These are phyloP conservation scores for Epipyxis sp. DNA, from an alignment of 108 stramenopile genomes.

Conservation along the genomic window DNA sequence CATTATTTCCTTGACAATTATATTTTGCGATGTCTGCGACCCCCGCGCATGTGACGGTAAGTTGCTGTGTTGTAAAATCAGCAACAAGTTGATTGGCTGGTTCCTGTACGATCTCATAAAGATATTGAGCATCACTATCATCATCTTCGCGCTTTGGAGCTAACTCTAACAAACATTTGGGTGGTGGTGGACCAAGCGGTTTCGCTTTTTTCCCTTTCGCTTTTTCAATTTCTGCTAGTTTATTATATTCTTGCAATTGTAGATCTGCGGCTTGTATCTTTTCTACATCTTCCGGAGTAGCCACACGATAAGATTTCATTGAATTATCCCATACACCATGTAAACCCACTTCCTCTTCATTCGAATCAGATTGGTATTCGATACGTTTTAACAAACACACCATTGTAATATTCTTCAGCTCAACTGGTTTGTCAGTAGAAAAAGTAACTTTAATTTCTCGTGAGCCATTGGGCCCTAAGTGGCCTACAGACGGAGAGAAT, in stretches of 20 bases:
- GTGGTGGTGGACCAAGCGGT: constrained; percentile 41
- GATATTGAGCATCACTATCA: constrained; percentile 41
- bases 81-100: constrained; percentile 19
- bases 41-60: constrained; percentile 39
- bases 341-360: constrained; percentile 28
- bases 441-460: constrained; percentile 46
- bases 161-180: constrained; percentile 1
- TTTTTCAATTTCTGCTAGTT: not conserved
- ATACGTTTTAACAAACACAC: not conserved
- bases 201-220: constrained; percentile 51
- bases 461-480: constrained; percentile 40
- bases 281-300: constrained; percentile 46
- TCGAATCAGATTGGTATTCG: constrained; percentile 36
- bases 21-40: constrained; percentile 47
- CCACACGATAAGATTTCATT: constrained; percentile 42
- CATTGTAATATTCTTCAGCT: not conserved
- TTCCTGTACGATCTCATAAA: constrained; percentile 45
- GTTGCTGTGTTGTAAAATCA: constrained; percentile 32
- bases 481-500: constrained; percentile 48
- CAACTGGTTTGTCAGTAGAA: constrained; percentile 17
- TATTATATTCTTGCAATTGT: not conserved
- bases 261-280: constrained; percentile 8
- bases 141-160: constrained; percentile 30
- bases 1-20: constrained; percentile 31
- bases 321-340: constrained; percentile 42